Evolutionary conservation across 805 yeast genomes (phyloP), one percentile per base, ranked within the genome.

Genomic region (Yarrowia deformans): DNA sequence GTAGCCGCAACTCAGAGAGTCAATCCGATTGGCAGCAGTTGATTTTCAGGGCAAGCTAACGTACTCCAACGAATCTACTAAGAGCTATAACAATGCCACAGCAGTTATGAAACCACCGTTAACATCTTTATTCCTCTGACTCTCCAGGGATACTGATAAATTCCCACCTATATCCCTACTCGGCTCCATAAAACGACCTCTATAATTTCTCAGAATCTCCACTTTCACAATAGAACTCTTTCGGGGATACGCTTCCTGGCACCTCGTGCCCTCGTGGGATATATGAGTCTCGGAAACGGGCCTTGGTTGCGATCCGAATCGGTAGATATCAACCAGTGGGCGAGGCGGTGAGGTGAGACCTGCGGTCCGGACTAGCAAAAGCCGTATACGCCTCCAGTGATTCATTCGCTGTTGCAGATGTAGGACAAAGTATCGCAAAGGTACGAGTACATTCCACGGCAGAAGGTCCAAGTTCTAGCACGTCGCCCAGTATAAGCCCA

Each of bases 161-260:
- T 23, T 4, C 29, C 29, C 29, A 23, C 29, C 29, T 23, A 23
- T 23, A 23, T 23, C 35, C 39, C 4, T 7, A n/a, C 9, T 49
- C 37, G 10, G 10, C 7, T 4, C 19, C 7, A 29, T 49, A 14
- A 14, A 5, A 7, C n/a, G 14, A 14, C 50, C 3, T 18, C 56
- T n/a, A 50, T 16, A 5, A n/a, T 32, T 34, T 1, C 23, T 32
- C 55, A 50, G 34, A 43, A 18, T 34, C 56, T 50, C 58, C 58
- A 52, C 58, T 52, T 52, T 52, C 29, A 52, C 58, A 52, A 52
- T 35, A 13, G n/a, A 18, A 34, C 56, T 49, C 8, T 49, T 8
- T 6, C n/a, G 37, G 35, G 5, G n/a, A 49, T 32, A 49, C 19
- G 37, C 37, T 49, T 49, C 13, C n/a, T 8, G 50, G 13, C 35